Evolutionary conservation across 768 basidiomycete genomes (phyloP).

Genomic region (Suillus spraguei): DNA sequence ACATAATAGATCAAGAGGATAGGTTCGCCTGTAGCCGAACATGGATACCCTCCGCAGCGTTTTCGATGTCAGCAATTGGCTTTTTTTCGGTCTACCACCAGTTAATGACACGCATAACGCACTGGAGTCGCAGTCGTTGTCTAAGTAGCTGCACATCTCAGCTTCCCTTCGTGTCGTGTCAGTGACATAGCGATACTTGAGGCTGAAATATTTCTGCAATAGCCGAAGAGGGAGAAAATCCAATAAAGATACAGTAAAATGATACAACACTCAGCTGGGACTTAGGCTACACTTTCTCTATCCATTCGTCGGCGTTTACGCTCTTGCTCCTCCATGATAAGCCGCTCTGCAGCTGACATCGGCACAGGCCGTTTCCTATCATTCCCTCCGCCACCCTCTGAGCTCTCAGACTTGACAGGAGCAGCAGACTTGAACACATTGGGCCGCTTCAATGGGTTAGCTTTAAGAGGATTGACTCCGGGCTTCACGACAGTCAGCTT

Average conservation of each 20-base stretch:
- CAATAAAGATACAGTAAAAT: conserved; percentile 12
- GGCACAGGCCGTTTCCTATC: conserved; percentile 65
- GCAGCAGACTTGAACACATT: conserved; percentile 69
- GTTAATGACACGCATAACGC: not conserved
- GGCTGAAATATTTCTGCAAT: not conserved
- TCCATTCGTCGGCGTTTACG: conserved; percentile 83
- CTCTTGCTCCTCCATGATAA: conserved; percentile 91
- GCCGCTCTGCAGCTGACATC: conserved; percentile 81
- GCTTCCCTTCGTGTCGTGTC: not conserved
- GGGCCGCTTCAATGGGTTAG: conserved; percentile 70
- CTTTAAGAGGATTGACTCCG: conserved; percentile 60
- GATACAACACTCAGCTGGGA: conserved; percentile 14
- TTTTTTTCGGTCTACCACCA: too few species aligned
- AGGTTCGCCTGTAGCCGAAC: too few species aligned
- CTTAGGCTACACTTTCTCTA: conserved; percentile 32
- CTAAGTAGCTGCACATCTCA: not conserved
- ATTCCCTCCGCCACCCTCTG: conserved; percentile 39
- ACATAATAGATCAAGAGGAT: too few species aligned
- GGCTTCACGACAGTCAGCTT: conserved; percentile 57
- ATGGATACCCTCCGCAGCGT: too few species aligned
- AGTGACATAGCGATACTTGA: not conserved
- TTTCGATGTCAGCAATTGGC: too few species aligned
- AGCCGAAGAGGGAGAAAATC: not conserved
- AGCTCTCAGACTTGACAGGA: conserved; percentile 31
- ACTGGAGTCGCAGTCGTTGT: not conserved